Conservation (phyloP, 1,284 basidiomycete species). For the Ceratorhiza oryzae-sativae region DNA sequence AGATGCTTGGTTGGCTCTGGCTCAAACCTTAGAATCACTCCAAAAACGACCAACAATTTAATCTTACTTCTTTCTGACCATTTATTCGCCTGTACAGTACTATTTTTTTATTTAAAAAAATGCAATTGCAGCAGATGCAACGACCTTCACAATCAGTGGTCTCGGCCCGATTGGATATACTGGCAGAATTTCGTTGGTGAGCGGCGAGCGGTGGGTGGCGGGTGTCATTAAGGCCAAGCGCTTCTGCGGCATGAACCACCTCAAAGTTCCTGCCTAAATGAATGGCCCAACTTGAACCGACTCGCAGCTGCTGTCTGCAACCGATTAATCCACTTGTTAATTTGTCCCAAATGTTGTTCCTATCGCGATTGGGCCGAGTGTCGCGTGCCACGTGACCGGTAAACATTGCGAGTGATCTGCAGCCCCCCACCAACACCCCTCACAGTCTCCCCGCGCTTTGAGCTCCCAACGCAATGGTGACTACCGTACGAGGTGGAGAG, state of each 20-base stretch:
- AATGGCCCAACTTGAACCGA: too few relatives aligned
- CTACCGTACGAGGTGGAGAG: constrained; percentile 1
- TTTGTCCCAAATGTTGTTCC: neutral
- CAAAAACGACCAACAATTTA: constrained; percentile 4
- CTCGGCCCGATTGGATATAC: too few relatives aligned
- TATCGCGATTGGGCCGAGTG: neutral
- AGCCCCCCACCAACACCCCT: neutral
- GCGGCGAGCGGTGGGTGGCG: too few relatives aligned
- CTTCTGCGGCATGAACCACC: too few relatives aligned
- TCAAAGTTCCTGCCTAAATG: too few relatives aligned
- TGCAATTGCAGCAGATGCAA: too few relatives aligned
- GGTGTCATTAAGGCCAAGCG: too few relatives aligned
- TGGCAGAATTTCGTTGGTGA: too few relatives aligned
- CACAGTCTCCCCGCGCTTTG: neutral
- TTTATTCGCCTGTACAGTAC: neutral
- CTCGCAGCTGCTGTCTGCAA: too few relatives aligned
- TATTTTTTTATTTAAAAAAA: too few relatives aligned
- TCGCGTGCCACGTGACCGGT: constrained; percentile 9
- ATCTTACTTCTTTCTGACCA: neutral
- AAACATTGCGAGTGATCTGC: constrained; percentile 1
- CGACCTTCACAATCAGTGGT: too few relatives aligned
- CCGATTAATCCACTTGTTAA: neutral
- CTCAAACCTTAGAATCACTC: constrained; percentile 61
- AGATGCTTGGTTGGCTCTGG: constrained; percentile 76
- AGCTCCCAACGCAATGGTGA: constrained; percentile 10